Evolutionary conservation across 345 rosid species (phyloP).

Genomic region (Melaleuca alternifolia): DNA sequence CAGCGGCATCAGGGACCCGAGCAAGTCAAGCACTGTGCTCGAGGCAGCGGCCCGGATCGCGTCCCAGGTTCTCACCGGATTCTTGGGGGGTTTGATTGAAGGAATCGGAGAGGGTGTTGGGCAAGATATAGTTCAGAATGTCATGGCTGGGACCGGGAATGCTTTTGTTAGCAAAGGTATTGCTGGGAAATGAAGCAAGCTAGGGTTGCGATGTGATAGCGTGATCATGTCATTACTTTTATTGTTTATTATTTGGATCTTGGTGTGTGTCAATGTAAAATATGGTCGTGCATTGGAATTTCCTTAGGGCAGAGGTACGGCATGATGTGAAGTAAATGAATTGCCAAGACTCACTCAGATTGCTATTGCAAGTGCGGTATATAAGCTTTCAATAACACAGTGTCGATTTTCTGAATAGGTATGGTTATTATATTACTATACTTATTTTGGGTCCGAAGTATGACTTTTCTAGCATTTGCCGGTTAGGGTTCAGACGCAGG

Average conservation of each 20-base stretch:
- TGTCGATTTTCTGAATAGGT: not conserved
- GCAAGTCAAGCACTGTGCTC: constrained; percentile 29
- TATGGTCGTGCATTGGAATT: not conserved
- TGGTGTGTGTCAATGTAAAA: not conserved
- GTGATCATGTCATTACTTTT: not conserved
- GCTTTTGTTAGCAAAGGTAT: not conserved
- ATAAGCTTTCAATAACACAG: not conserved
- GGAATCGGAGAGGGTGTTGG: constrained; percentile 49
- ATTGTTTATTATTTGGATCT: not conserved
- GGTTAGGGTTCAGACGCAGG: not conserved
- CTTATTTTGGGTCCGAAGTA: too few relatives aligned
- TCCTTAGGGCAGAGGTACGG: not conserved
- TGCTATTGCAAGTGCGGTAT: not conserved
- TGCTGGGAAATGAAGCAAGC: not conserved
- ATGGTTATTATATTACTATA: not conserved
- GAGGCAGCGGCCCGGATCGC: constrained; percentile 56
- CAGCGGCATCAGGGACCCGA: constrained; percentile 35
- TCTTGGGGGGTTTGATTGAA: constrained; percentile 76
- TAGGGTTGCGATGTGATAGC: not conserved
- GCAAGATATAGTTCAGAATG: constrained; percentile 27
- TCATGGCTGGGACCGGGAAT: constrained; percentile 19
- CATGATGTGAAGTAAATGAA: not conserved
- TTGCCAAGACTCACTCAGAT: not conserved
- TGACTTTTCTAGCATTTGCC: not conserved
- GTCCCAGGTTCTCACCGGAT: constrained; percentile 50